These are phyloP conservation scores for Ceratocystis albifundus DNA, from an alignment of 2,329 filamentous ascomycete genomes.

Conservation along the genomic window DNA sequence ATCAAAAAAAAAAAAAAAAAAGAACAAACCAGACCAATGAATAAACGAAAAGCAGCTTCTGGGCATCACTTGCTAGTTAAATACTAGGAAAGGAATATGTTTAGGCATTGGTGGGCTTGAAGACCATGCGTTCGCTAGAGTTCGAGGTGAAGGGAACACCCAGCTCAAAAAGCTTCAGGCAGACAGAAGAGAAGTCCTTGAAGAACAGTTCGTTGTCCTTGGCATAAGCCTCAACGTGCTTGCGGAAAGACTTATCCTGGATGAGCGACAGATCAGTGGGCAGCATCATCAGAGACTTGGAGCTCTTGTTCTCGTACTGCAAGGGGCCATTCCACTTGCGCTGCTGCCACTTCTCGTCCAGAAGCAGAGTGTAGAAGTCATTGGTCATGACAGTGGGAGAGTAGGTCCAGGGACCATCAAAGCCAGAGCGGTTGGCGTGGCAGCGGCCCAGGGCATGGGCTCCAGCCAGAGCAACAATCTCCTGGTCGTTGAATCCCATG, in stretches of 20 bases:
- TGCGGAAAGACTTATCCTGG: constrained; percentile 76
- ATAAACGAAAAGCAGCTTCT: background rate
- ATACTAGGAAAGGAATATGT: background rate
- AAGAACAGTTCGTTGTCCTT: constrained; percentile 88
- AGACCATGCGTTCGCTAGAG: constrained; percentile 42
- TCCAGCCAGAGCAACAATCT: constrained; percentile 82
- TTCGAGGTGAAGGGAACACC: constrained; percentile 75
- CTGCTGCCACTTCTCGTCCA: constrained; percentile 86
- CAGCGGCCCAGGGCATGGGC: constrained; percentile 82
- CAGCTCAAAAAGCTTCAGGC: constrained; percentile 79
- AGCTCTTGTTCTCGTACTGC: constrained; percentile 77
- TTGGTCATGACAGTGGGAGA: constrained; percentile 86
- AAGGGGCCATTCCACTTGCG: constrained; percentile 85
- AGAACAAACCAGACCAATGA: background rate
- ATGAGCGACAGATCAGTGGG: constrained; percentile 80
- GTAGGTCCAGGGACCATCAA: constrained; percentile 83
- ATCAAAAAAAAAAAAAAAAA: constrained; percentile 2
- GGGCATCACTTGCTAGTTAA: background rate
- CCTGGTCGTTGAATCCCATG: constrained; percentile 96
- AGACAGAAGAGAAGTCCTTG: constrained; percentile 73
- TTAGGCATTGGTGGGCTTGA: constrained; percentile 44
- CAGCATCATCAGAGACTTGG: constrained; percentile 92
- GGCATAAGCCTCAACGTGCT: constrained; percentile 74
- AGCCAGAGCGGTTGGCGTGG: constrained; percentile 81
- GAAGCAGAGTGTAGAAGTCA: constrained; percentile 79